Evolutionary conservation across 2,329 filamentous ascomycete species (phyloP), one percentile per base, ranked within the genome.

Genomic region (Pseudogymnoascus sp.): DNA sequence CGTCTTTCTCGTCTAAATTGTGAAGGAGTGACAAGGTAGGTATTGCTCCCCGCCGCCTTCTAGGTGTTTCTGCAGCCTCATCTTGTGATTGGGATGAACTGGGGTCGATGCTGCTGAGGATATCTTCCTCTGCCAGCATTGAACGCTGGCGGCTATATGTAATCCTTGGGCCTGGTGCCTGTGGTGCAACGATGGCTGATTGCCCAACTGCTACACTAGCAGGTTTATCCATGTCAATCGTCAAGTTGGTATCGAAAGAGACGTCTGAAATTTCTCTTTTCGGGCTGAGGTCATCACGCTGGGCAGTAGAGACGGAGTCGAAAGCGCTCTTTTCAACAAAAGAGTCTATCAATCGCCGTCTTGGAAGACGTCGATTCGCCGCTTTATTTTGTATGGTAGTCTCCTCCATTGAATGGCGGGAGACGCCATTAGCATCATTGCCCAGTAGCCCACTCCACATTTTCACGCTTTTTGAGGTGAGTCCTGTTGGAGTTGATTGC

Each of bases 71-170:
- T 18, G 59, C 37, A 55, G 59, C 65, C 59, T 64, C 59, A n/a
- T 62, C 61, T 10, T 63, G 59, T 12, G 63, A 55, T 60, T 60
- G 23, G 21, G 35, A 35, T 18, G 30, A 33, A 13, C 10, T 13
- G 30, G 41, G 59, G 13, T 37, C 59, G 12, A 39, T 48, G 39
- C 34, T 41, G 28, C 64, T 38, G 66, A 70, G 69, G 10, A 70
- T 55, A 61, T 71, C 68, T 59, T 68, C 62, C 33, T 72, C 70
- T 10, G 65, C 67, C 15, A 71, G 63, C 69, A 71, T 71, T 6
- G 70, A 71, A 21, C 70, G 62, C 59, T 71, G 68, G 34, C 66
- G 62, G 58, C 68, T 68, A 59, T 72, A 72, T 4, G 70, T 71
- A 52, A 71, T 63, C 58, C 65, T 71, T 6, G 67, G 67, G 4